Base-by-base conservation (phyloP, 1,284 basidiomycete species). In the Cutaneotrichosporon arboriforme region DNA sequence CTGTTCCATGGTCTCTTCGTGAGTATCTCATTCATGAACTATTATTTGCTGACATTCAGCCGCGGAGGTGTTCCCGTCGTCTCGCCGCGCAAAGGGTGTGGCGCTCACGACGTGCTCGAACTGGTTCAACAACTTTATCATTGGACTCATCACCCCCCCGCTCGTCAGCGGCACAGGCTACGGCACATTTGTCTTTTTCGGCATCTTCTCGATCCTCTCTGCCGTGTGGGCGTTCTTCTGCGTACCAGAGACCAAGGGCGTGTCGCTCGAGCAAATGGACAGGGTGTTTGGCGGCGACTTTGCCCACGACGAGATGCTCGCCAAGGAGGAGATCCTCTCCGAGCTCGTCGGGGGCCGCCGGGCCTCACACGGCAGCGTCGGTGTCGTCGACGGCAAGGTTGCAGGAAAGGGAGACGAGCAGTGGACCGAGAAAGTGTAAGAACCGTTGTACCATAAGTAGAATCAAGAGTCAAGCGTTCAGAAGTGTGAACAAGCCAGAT, bases 121-220 rank as follows among this genome's bases (percentile, higher is more conserved):
- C 44, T 52, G 50, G 50, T 41, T 49, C 38, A 94, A 73, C 76
- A 97, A 91, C 70, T 96, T 76, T 90, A 96, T 96, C 58, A 92
- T 97, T 67, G 65, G 66, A 26, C 55, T 66, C 9, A 62, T 66
- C 51, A 64, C 65, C 2, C 66, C 66, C 1, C 59, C 59, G 0
- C 47, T 68, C 47, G 33, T 68, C n/a, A 20, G 51, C 13, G 49
- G 51, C 15, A 59, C 54, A 20, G 49, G 52, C 1, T 65, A 56
- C 50, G 66, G 66, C 22, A 55, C 64, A 1, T 67, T 65, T 41
- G 20, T 64, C 46, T 67, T 68, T 57, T 66, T 66, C 39, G 63
- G 47, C 33, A 41, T 34, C n/a, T 62, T 63, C 26, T 40, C 58
- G 17, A n/a, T 51, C 22, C 33, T 64, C 21, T 51, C 57, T 0